These are phyloP conservation scores for Yarrowia bubula DNA, from an alignment of 805 yeast genomes.

Conservation along the genomic window DNA sequence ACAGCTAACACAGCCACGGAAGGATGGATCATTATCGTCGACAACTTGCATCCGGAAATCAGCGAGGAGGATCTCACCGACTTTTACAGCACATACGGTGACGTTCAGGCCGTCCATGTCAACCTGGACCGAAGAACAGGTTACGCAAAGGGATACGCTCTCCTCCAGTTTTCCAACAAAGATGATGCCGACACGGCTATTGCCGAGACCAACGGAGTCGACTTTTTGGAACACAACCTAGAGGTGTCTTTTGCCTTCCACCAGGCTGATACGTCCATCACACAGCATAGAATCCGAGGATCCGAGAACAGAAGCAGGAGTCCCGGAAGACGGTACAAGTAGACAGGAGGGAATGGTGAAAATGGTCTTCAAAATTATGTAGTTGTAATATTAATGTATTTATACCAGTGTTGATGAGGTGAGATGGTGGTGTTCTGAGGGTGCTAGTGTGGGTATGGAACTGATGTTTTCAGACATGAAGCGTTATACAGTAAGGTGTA, in stretches of 20 bases:
- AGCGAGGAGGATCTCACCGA: conserved; percentile 47
- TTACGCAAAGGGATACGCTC: conserved; percentile 45
- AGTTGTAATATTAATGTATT: background rate
- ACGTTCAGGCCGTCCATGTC: conserved; percentile 42
- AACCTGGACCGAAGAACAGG: conserved; percentile 48
- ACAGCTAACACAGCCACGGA: conserved; percentile 40
- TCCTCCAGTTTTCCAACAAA: conserved; percentile 41
- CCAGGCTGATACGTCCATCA: conserved; percentile 2
- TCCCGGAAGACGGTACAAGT: background rate
- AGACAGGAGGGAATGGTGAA: no score
- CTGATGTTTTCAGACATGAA: no score
- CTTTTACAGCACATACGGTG: conserved; percentile 45
- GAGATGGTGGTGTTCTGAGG: no score
- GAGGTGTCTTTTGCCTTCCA: conserved; percentile 45
- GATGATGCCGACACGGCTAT: conserved; percentile 43
- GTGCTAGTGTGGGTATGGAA: no score
- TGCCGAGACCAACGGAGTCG: conserved; percentile 36
- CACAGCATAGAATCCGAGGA: conserved; percentile 14
- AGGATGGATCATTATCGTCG: conserved; percentile 46
- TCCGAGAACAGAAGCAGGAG: conserved; percentile 17
- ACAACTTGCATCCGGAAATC: conserved; percentile 47
- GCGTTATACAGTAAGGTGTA: no score
- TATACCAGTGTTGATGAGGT: background rate
- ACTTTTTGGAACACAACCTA: conserved; percentile 40
- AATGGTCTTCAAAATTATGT: background rate